phyloP scores from a whole-genome alignment of 2,329 filamentous ascomycete genomes.

The Nigrospora oryzae region DNA sequence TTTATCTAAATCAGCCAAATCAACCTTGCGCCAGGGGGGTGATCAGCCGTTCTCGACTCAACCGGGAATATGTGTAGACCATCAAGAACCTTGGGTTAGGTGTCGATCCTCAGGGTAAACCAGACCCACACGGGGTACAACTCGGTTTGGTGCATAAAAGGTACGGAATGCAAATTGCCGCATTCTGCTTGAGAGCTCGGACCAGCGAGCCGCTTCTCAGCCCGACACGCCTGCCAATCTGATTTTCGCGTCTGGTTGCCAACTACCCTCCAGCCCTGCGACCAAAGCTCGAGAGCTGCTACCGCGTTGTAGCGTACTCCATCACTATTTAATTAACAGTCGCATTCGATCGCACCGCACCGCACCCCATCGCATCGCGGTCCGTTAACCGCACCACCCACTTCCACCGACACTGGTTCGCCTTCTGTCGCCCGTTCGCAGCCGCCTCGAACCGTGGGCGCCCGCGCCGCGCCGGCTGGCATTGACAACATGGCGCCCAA shows the following conservation, averaged over 20 bases:
- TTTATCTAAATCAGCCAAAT: neutral
- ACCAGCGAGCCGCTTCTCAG: neutral
- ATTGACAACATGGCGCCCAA: slow-evolving; percentile 17
- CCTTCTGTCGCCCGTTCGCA: too few relatives aligned
- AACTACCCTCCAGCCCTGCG: neutral
- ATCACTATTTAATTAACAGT: neutral
- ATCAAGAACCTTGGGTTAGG: too few relatives aligned
- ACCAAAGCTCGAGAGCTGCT: neutral
- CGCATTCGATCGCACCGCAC: neutral
- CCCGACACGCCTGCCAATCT: neutral
- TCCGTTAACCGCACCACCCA: too few relatives aligned
- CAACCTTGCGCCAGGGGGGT: too few relatives aligned
- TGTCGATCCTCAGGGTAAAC: too few relatives aligned
- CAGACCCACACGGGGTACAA: too few relatives aligned
- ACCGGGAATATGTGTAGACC: too few relatives aligned
- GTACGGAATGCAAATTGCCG: too few relatives aligned
- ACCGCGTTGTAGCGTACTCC: neutral
- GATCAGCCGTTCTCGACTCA: too few relatives aligned
- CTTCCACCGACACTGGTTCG: too few relatives aligned
- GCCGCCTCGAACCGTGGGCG: neutral
- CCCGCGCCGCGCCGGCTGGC: neutral
- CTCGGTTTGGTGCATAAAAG: too few relatives aligned
- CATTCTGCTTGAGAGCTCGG: too few relatives aligned
- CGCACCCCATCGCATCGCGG: neutral
- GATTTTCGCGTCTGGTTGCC: neutral